Conservation (phyloP, 306 rosid genomes). For the Cucurbita argyrosperma region DNA sequence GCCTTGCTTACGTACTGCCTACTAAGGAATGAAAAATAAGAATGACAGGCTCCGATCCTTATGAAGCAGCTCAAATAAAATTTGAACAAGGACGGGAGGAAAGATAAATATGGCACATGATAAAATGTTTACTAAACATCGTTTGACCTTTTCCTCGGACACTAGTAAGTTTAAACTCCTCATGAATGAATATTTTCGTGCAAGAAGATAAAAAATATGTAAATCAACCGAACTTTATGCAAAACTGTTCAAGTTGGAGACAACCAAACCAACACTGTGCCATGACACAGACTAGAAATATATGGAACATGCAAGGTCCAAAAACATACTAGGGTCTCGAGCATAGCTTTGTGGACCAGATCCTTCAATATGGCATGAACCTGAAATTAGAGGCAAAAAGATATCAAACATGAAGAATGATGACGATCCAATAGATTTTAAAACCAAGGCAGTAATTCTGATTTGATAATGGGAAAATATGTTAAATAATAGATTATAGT, state of each 20-base stretch:
- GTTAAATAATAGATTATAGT: background rate
- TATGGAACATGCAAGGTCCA: background rate
- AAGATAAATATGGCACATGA: background rate
- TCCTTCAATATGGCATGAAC: constrained; percentile 65
- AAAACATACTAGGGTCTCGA: constrained; percentile 56
- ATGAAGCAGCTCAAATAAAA: background rate
- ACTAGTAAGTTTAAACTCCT: too few species aligned
- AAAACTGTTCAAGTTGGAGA: background rate
- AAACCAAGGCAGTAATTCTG: background rate
- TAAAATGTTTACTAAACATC: background rate
- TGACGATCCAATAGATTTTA: background rate
- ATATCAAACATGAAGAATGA: background rate
- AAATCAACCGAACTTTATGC: background rate
- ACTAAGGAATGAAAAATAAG: background rate
- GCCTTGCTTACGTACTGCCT: background rate
- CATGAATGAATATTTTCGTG: background rate
- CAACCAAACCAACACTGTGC: background rate
- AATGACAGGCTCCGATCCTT: background rate
- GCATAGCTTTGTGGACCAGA: constrained; percentile 65
- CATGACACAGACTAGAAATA: background rate
- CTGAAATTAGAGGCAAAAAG: constrained; percentile 23
- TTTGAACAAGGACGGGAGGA: background rate
- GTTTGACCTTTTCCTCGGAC: background rate
- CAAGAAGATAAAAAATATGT: background rate
- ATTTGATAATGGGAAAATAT: background rate